A percentile compares a stretch with the other conserved stretches of the same genome.
These are phyloP conservation scores for Phytopythium cucurbitacearum DNA, from an alignment of 352 stramenopile genomes.

Conservation along the genomic window DNA sequence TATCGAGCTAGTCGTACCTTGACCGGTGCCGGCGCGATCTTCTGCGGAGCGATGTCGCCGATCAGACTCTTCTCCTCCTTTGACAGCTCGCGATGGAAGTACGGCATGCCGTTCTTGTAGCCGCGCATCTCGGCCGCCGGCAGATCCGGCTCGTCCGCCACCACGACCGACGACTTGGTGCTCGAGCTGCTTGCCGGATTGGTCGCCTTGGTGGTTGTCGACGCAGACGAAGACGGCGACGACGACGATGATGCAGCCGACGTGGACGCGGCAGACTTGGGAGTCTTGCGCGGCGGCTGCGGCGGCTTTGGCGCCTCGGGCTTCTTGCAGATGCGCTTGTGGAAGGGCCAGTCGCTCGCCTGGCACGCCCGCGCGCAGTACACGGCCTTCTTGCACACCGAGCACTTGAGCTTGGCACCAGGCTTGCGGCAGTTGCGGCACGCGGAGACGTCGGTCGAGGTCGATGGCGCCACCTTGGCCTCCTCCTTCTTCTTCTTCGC, in stretches of 20 bases:
- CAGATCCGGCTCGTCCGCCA: slow-evolving; percentile 64
- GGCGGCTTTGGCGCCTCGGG: slow-evolving; percentile 54
- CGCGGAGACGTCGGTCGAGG: slow-evolving; percentile 8
- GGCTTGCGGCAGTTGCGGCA: slow-evolving; percentile 80
- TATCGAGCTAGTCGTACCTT: slow-evolving; percentile 11
- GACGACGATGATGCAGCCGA: slow-evolving; percentile 9
- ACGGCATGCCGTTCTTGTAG: slow-evolving; percentile 88
- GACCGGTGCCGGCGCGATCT: slow-evolving; percentile 49
- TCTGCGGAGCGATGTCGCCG: slow-evolving; percentile 92
- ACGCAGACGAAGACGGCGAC: slow-evolving; percentile 4
- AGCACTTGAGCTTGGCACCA: slow-evolving; percentile 83
- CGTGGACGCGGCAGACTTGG: slow-evolving; percentile 8
- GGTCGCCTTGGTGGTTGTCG: slow-evolving; percentile 11
- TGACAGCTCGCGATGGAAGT: slow-evolving; percentile 97
- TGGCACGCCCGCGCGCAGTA: slow-evolving; percentile 82
- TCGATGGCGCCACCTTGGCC: slow-evolving; percentile 4
- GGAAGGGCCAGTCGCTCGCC: slow-evolving; percentile 81
- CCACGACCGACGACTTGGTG: slow-evolving; percentile 41
- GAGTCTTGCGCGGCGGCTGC: slow-evolving; percentile 18
- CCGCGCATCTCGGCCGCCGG: slow-evolving; percentile 46
- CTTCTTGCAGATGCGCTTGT: slow-evolving; percentile 88
- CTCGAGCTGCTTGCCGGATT: slow-evolving; percentile 7
- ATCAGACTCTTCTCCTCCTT: slow-evolving; percentile 95
- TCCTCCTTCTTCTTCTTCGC: slow-evolving; percentile 11
- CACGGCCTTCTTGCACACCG: slow-evolving; percentile 80